These are phyloP conservation scores for Canavalia ensiformis DNA, from an alignment of 306 rosid genomes.

Conservation along the genomic window DNA sequence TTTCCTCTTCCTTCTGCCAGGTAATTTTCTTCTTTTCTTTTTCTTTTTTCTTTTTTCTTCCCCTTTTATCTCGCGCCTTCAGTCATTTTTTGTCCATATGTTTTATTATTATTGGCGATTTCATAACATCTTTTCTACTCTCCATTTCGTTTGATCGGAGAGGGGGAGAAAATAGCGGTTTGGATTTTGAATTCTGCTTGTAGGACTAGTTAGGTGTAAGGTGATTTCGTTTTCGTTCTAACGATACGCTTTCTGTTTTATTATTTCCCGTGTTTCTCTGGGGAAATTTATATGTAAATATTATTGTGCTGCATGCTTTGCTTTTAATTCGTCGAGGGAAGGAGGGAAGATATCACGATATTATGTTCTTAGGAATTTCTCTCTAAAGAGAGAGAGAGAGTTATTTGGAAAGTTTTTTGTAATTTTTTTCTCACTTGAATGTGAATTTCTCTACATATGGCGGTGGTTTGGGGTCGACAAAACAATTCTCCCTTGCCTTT, in stretches of 20 bases:
- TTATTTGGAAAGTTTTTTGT: neutral
- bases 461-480: neutral
- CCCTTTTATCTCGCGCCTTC: neutral
- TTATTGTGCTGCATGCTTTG: neutral
- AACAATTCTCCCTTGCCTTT: neutral
- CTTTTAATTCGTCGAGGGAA: slow-evolving; percentile 31
- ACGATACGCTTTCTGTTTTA: slow-evolving; percentile 31
- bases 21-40: neutral
- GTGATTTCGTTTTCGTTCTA: neutral
- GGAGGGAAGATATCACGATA: neutral
- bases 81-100: too few species aligned
- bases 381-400: neutral
- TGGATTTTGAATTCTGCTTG: slow-evolving; percentile 10
- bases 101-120: too few species aligned
- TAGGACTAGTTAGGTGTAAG: neutral
- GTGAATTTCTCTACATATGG: slow-evolving; percentile 3
- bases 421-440: neutral
- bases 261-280: neutral
- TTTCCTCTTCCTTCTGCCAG: neutral
- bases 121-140: too few species aligned
- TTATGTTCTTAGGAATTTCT: slow-evolving; percentile 18
- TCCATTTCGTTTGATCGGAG: neutral
- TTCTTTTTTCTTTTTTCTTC: neutral
- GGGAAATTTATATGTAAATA: slow-evolving; percentile 5
- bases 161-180: neutral